These are phyloP conservation scores for Rhizophagus clarus DNA, from an alignment of 192 early-diverging fungal genomes.

Conservation along the genomic window DNA sequence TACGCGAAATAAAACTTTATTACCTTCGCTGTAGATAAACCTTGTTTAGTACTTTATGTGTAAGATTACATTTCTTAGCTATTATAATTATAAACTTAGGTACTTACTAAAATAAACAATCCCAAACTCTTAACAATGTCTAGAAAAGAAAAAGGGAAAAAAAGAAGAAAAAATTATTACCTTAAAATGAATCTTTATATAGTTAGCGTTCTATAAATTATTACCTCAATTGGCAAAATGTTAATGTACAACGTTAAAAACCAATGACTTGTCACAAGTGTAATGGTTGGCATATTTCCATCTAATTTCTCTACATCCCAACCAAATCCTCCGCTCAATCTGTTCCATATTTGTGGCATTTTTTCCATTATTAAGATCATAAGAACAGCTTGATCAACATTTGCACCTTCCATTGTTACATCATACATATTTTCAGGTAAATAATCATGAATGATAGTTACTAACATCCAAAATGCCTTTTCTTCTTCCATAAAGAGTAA, in stretches of 20 bases:
- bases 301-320: conserved; percentile 54
- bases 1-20: conserved; percentile 75
- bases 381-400: conserved; percentile 70
- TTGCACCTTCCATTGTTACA: conserved; percentile 70
- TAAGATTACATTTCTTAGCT: not conserved
- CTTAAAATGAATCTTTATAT: not conserved
- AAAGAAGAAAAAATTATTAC: not conserved
- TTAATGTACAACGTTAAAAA: conserved; percentile 81
- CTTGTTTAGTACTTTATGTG: not conserved
- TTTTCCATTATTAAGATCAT: conserved; percentile 60
- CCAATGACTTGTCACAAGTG: conserved; percentile 81
- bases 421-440: conserved; percentile 78
- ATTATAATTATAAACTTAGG: no score
- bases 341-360: conserved; percentile 52
- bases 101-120: conserved; percentile 72
- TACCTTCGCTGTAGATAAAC: conserved; percentile 47
- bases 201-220: not conserved
- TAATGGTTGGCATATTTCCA: conserved; percentile 63
- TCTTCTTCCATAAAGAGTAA: conserved; percentile 75
- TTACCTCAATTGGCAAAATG: conserved; percentile 72
- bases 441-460: conserved; percentile 71
- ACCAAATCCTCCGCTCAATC: conserved; percentile 43
- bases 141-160: conserved; percentile 33
- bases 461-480: conserved; percentile 78
- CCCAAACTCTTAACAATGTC: conserved; percentile 80